Base-by-base conservation (phyloP, 495 filamentous ascomycete species). In the Sporormia fimetaria region DNA sequence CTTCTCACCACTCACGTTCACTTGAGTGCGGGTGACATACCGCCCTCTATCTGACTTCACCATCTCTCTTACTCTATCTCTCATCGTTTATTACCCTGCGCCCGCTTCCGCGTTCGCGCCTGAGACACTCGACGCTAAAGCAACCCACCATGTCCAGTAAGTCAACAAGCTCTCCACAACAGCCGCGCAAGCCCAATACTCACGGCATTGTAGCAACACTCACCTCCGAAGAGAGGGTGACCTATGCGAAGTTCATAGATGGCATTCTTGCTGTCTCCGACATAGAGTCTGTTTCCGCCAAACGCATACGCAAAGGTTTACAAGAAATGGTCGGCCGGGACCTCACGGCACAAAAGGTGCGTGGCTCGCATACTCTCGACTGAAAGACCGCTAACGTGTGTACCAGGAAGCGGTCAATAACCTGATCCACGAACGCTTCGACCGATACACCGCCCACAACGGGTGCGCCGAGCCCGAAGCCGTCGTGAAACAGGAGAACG, bases 351-450 rank as follows among this genome's bases (percentile, higher is more conserved):
- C 76, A 93, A 59, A 98, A 95, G 75, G 90, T 87, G 44, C 26
- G 70, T 3, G 5, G 6, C 25, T 31, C 28, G 6, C 22, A 26
- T 11, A 31, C 11, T 7, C 40, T 32, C 31, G n/a, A 28, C 15
- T 26, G 5, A 38, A 17, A 23, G 21, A 41, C 31, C 21, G 44
- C 37, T 45, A 15, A 51, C 26, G 21, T 12, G 3, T 12, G 23
- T 11, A 25, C 26, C 50, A 98, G 88, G 67, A 74, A 62, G 73
- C 70, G 9, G 80, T 98, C 53, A 88, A 87, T 55, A 62, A 63
- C 28, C 70, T 96, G 15, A 98, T 96, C 39, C 80, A 86, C 64
- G 73, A 76, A 44, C 83, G 90, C 36, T 98, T 96, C 63, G 87
- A 98, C 57, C 76, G 80, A 46, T 75, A 74, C 23, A 64, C 70